phyloP scores from a whole-genome alignment of 805 yeast genomes.

The Kazachstania martiniae region DNA sequence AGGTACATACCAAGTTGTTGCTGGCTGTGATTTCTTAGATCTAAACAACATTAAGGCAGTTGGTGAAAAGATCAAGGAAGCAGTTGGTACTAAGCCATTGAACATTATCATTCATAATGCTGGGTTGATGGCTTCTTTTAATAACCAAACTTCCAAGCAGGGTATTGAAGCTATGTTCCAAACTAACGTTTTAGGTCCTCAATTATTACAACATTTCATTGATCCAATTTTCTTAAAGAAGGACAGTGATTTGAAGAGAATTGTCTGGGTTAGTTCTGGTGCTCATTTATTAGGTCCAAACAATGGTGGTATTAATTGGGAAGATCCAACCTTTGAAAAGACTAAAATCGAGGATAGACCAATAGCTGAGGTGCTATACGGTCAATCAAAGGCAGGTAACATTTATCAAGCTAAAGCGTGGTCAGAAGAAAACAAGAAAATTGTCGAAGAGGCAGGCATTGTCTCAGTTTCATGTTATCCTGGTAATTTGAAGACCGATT shows the following conservation, averaged over 20 bases:
- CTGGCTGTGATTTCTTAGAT: slow-evolving; percentile 31
- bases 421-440: slow-evolving; percentile 20
- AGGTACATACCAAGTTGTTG: slow-evolving; percentile 16
- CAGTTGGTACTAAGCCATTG: slow-evolving; percentile 13
- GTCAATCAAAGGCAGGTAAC: slow-evolving; percentile 32
- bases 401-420: slow-evolving; percentile 29
- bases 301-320: slow-evolving; percentile 26
- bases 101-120: slow-evolving; percentile 30
- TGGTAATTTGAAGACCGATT: slow-evolving; percentile 27
- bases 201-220: slow-evolving; percentile 28
- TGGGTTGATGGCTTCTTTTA: slow-evolving; percentile 27
- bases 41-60: slow-evolving; percentile 27
- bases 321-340: slow-evolving; percentile 20
- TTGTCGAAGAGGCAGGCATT: slow-evolving; percentile 20
- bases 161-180: slow-evolving; percentile 31
- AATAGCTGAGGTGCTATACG: slow-evolving; percentile 18
- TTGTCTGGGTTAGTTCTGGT: slow-evolving; percentile 32
- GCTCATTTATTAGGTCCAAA: slow-evolving; percentile 24
- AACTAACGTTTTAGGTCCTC: slow-evolving; percentile 31
- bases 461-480: slow-evolving; percentile 29
- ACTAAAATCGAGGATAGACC: slow-evolving; percentile 14
- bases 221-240: slow-evolving; percentile 29
- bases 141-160: slow-evolving; percentile 22
- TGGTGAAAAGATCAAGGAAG: slow-evolving; percentile 13
- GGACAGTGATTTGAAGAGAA: slow-evolving; percentile 23